Evolutionary conservation across 2,329 filamentous ascomycete species (phyloP).

Genomic region (Penicillium sp.): DNA sequence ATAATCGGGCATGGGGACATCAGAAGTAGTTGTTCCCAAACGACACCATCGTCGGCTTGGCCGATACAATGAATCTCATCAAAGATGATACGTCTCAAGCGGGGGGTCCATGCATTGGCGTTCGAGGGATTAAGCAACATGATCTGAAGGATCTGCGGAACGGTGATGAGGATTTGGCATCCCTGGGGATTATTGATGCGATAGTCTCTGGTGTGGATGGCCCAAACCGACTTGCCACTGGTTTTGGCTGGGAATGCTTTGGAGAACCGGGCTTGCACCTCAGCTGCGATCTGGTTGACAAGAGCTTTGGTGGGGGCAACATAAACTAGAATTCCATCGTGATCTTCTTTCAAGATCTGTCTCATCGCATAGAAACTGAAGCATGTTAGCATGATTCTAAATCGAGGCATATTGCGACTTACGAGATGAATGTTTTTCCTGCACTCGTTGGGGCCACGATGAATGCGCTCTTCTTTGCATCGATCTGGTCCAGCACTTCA

Average conservation of each 20-base stretch:
- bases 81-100: conserved; percentile 74
- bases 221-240: conserved; percentile 68
- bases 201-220: conserved; percentile 73
- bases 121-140: conserved; percentile 68
- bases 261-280: conserved; percentile 70
- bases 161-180: conserved; percentile 74
- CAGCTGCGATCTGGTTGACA: conserved; percentile 79
- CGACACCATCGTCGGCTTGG: conserved; percentile 68
- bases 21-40: conserved; percentile 76
- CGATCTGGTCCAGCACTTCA: conserved; percentile 69
- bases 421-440: conserved; percentile 75
- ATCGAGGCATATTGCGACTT: conserved; percentile 4
- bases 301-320: conserved; percentile 79
- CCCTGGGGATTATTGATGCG: conserved; percentile 69
- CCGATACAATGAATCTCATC: conserved; percentile 81
- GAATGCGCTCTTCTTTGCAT: conserved; percentile 66
- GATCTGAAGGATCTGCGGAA: conserved; percentile 75
- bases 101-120: conserved; percentile 63
- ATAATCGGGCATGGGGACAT: conserved; percentile 74
- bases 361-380: conserved; percentile 75
- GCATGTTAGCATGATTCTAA: background rate
- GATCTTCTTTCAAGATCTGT: conserved; percentile 63
- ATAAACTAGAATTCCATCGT: conserved; percentile 72
- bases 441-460: conserved; percentile 75
- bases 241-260: conserved; percentile 56